Evolutionary conservation across 495 filamentous ascomycete species (phyloP), one percentile per base, ranked within the genome.

Genomic region (Chaetomium cochliodes): DNA sequence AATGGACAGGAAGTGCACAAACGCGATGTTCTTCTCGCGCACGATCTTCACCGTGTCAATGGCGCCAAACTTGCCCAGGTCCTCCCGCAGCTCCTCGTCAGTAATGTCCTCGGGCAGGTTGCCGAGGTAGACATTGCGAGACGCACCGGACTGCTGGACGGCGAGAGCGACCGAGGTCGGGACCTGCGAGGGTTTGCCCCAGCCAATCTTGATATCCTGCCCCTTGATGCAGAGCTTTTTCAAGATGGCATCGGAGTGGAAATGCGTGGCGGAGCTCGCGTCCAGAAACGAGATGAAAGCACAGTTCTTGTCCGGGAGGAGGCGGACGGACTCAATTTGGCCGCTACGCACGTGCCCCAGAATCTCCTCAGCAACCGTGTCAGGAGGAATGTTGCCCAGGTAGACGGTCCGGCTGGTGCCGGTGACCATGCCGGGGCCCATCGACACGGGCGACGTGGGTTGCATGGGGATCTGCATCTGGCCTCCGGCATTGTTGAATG

Each of bases 231-330:
- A 90, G 70, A 98, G 85, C 80, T 98, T 98, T 83, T 98, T 98
- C 84, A 98, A 85, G 72, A 98, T 98, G 63, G 94, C 94, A 82
- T 98, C 94, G 30, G 94, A 98, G 81, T 98, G 94, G 79, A 98
- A 98, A 76, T 98, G 94, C 25, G 92, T 97, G 53, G 94, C 94
- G 30, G 96, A 96, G 79, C 91, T 93, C 66, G 92, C 91, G 72
- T 98, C 94, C 67, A 98, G 82, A 79, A 98, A 98, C 15, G 94
- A 98, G 72, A 98, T 98, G 81, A 98, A 98, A 65, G 94, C 94
- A 77, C 94, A 98, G 82, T 98, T 98, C 90, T 98, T 98, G 79
- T 98, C 94, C 20, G 93, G 91, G 42, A 98, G 85, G 67, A 98
- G 83, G 66, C 94, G 88, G 44, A 98, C 94, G 26, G 96, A 98